phyloP scores from a whole-genome alignment of 148 eudicot species.

The Rhododendron mucronatum region DNA sequence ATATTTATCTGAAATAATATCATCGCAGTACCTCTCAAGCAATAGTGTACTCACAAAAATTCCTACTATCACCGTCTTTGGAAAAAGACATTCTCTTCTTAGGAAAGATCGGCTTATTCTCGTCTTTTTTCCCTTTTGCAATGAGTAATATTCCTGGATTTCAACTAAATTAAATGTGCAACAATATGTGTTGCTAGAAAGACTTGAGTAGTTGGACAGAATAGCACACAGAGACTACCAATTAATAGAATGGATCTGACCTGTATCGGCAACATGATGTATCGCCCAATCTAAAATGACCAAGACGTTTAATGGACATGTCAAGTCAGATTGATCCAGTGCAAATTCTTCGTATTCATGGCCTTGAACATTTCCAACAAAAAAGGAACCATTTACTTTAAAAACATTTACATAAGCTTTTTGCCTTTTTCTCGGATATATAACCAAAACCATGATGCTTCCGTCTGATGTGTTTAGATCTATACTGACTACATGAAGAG shows the following conservation, averaged over 20 bases:
- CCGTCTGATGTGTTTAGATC: conserved; percentile 35
- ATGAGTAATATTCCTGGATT: neutral
- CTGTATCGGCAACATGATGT: neutral
- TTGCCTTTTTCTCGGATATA: neutral
- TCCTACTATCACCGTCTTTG: neutral
- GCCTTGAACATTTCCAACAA: neutral
- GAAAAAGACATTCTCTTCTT: too few relatives aligned
- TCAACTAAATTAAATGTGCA: neutral
- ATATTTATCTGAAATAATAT: neutral
- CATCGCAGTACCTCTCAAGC: neutral
- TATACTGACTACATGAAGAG: conserved; percentile 83
- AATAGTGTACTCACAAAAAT: neutral
- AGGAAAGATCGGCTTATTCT: neutral
- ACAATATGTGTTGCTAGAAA: neutral
- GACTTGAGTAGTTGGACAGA: neutral
- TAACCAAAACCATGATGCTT: neutral
- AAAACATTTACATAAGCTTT: neutral
- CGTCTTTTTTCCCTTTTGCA: neutral
- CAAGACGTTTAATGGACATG: neutral
- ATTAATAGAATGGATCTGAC: neutral
- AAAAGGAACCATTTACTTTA: neutral
- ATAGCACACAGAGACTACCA: neutral
- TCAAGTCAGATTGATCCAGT: neutral
- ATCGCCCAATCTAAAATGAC: neutral
- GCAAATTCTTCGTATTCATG: neutral